Evolutionary conservation across 2,329 filamentous ascomycete genomes (phyloP).

Genomic region (Aspergillus japonicus): DNA sequence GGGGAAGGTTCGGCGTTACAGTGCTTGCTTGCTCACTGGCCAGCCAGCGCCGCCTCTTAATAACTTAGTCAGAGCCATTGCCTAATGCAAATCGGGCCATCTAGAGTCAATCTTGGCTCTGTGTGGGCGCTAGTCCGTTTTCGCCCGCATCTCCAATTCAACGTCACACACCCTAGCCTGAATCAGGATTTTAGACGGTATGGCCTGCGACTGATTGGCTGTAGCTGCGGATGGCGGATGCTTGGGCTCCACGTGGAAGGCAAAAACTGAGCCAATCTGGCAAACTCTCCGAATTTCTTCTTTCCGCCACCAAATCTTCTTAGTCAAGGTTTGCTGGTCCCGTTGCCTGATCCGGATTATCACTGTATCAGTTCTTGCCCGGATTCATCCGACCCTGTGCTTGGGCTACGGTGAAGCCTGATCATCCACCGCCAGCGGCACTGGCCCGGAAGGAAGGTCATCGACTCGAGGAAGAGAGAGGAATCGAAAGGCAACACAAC

Average conservation of each 20-base stretch:
- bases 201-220: not conserved
- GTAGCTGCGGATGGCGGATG: not conserved
- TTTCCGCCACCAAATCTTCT: conserved; percentile 4
- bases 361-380: not conserved
- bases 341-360: conserved; percentile 1
- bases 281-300: not conserved
- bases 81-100: too few species aligned
- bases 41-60: not conserved
- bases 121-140: not conserved
- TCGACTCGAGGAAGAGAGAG: not conserved
- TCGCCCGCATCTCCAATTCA: not conserved
- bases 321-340: not conserved
- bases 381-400: conserved; percentile 1
- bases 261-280: not conserved
- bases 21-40: not conserved
- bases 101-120: too few species aligned
- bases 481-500: not conserved
- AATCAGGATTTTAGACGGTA: not conserved
- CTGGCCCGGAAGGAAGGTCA: not conserved
- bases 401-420: not conserved
- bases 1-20: not conserved
- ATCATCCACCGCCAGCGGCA: too few species aligned
- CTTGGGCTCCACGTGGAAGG: conserved; percentile 4
- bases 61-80: not conserved
- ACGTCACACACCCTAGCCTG: not conserved